Conservation (phyloP, 106 monocot species). For the Agapanthus africanus region DNA sequence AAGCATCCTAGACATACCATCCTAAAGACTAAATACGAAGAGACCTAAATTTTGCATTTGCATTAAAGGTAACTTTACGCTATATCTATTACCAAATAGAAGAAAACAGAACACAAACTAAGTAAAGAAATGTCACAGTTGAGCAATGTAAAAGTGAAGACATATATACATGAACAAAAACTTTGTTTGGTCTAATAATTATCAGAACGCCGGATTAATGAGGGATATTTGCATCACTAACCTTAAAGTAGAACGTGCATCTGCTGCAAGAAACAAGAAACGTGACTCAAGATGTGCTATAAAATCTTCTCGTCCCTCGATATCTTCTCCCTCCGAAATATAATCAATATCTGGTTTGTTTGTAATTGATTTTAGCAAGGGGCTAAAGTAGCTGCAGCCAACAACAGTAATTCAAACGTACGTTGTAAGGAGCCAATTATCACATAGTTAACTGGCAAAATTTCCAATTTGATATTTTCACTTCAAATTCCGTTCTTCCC, state of each 20-base stretch:
- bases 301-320: slow-evolving; percentile 69
- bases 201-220: not conserved
- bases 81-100: not conserved
- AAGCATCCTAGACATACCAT: not conserved
- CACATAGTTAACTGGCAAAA: too few relatives aligned
- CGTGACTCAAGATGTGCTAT: slow-evolving; percentile 81
- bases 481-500: too few relatives aligned
- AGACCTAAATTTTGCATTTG: not conserved
- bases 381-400: slow-evolving; percentile 85
- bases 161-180: not conserved
- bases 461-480: too few relatives aligned
- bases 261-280: slow-evolving; percentile 96
- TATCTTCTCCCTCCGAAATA: slow-evolving; percentile 42
- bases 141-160: not conserved
- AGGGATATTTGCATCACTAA: slow-evolving; percentile 15
- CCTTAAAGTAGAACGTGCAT: slow-evolving; percentile 86
- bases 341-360: slow-evolving; percentile 52
- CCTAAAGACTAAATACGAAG: not conserved
- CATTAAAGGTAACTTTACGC: not conserved
- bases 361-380: slow-evolving; percentile 78
- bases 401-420: slow-evolving; percentile 9
- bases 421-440: not conserved
- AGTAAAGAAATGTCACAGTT: not conserved
- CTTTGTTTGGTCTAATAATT: not conserved
- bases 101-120: not conserved